Evolutionary conservation across 768 basidiomycete species (phyloP).

Genomic region (Psilocybe azurescens): DNA sequence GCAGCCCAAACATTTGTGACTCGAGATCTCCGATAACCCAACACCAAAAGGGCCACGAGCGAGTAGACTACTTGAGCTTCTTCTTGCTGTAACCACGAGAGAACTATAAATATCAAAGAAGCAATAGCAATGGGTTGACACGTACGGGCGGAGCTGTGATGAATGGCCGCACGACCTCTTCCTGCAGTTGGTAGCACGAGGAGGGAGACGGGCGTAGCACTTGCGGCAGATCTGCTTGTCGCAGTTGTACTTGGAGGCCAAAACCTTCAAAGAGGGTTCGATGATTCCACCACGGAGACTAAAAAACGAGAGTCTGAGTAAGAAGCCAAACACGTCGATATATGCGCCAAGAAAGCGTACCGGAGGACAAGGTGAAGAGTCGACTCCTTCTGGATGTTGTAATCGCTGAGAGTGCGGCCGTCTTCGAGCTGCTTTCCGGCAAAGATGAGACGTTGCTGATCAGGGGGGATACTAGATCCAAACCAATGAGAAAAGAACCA

Average conservation of each 20-base stretch:
- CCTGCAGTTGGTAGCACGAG: constrained; percentile 99
- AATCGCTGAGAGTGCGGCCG: constrained; percentile 94
- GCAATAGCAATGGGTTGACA: constrained; percentile 22
- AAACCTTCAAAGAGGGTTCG: constrained; percentile 97
- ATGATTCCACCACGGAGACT: constrained; percentile 98
- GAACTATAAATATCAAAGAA: constrained; percentile 4
- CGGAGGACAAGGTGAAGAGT: constrained; percentile 97
- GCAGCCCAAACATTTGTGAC: constrained; percentile 11
- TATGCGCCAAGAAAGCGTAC: constrained; percentile 44
- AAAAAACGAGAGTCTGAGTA: not conserved
- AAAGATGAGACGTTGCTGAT: constrained; percentile 95
- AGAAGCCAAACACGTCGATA: not conserved
- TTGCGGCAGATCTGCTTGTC: constrained; percentile 99
- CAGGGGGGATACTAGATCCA: constrained; percentile 78
- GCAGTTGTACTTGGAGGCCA: constrained; percentile 98
- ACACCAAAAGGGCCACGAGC: constrained; percentile 13
- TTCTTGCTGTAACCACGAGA: constrained; percentile 70
- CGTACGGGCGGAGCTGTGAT: constrained; percentile 89
- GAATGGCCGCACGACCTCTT: constrained; percentile 93
- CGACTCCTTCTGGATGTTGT: constrained; percentile 98
- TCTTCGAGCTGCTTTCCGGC: constrained; percentile 99
- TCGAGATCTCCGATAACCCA: constrained; percentile 17
- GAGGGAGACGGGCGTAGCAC: constrained; percentile 99
- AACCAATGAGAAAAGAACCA: constrained; percentile 6
- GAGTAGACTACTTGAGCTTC: constrained; percentile 84